These are phyloP conservation scores for Rhinocladiella similis DNA, from an alignment of 2,329 filamentous ascomycete species.

Conservation along the genomic window DNA sequence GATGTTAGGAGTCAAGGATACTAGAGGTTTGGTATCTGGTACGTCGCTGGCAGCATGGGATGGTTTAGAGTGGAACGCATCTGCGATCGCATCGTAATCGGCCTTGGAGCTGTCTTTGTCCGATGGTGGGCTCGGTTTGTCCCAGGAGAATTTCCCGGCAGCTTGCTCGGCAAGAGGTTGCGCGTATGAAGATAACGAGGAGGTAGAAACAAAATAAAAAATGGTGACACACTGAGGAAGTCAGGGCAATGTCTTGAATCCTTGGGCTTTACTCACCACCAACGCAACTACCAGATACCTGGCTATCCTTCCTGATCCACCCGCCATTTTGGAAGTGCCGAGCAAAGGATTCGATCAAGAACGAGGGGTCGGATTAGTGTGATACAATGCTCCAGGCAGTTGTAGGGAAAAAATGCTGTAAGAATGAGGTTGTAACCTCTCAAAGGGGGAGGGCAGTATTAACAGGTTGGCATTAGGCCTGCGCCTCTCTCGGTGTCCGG, in stretches of 20 bases:
- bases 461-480: background rate
- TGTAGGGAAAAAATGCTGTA: background rate
- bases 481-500: background rate
- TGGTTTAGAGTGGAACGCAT: constrained; percentile 16
- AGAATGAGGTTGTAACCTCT: background rate
- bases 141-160: constrained; percentile 24
- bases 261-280: constrained; percentile 62
- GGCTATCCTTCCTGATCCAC: constrained; percentile 43
- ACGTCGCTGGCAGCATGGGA: constrained; percentile 12
- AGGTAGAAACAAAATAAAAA: constrained; percentile 79
- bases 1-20: constrained; percentile 19
- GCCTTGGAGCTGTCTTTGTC: constrained; percentile 4
- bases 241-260: constrained; percentile 22
- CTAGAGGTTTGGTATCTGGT: constrained; percentile 32
- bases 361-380: too few relatives aligned
- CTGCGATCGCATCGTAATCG: constrained; percentile 4
- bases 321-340: constrained; percentile 32
- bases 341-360: too few relatives aligned
- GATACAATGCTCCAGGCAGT: background rate
- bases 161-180: constrained; percentile 27
- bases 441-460: background rate
- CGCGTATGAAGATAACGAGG: constrained; percentile 42
- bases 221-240: constrained; percentile 60
- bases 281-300: constrained; percentile 76
- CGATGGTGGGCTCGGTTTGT: constrained; percentile 1